Percentiles rank a stretch among this genome's conserved stretches.
phyloP scores from a whole-genome alignment of 2,329 filamentous ascomycete genomes.

The Ceratocystis colombiana region DNA sequence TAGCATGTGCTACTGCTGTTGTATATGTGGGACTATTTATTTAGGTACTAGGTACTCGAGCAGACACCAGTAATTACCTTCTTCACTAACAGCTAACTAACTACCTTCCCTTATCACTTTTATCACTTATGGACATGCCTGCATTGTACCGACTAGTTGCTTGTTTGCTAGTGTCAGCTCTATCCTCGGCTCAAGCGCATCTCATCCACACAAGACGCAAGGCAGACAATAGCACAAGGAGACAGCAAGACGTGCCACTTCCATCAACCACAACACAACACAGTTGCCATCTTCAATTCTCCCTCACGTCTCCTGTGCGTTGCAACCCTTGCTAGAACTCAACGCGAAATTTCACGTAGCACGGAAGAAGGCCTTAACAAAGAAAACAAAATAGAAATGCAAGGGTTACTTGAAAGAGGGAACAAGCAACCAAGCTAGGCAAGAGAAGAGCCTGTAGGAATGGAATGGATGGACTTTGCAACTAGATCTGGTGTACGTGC shows the following conservation, averaged over 20 bases:
- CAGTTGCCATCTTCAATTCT: not conserved
- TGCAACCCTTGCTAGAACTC: not conserved
- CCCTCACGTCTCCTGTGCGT: not conserved
- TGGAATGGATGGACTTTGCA: conserved; percentile 13
- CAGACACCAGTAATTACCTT: too few relatives aligned
- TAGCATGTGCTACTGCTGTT: not conserved
- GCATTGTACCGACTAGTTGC: too few relatives aligned
- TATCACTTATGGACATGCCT: too few relatives aligned
- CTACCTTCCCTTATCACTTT: too few relatives aligned
- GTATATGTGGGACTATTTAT: not conserved
- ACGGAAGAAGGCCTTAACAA: not conserved
- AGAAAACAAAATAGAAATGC: conserved; percentile 2
- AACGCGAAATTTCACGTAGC: conserved; percentile 7
- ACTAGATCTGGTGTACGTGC: not conserved
- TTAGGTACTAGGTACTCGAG: not conserved
- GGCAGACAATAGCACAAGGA: too few relatives aligned
- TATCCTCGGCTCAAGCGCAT: too few relatives aligned
- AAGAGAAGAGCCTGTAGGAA: not conserved
- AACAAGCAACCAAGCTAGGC: not conserved
- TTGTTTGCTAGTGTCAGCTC: too few relatives aligned
- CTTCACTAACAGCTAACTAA: too few relatives aligned
- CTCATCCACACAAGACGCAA: too few relatives aligned
- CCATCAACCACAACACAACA: too few relatives aligned
- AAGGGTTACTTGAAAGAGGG: not conserved
- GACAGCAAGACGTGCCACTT: too few relatives aligned